These are phyloP conservation scores for Piper betle DNA, from an alignment of 164 flowering plant species.

Conservation along the genomic window DNA sequence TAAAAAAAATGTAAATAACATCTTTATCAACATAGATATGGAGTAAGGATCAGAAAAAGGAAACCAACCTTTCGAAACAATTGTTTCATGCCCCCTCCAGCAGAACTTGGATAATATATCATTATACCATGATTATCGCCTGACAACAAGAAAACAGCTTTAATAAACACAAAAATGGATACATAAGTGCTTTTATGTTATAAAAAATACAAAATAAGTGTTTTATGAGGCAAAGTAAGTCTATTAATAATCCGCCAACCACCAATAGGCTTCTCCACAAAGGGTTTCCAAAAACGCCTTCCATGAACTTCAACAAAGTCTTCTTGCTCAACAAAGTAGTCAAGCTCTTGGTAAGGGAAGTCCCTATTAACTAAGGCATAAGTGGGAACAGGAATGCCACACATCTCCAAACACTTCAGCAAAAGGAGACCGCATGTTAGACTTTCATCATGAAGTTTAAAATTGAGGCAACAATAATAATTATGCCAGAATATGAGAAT, in stretches of 20 bases:
- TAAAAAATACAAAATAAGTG: neutral
- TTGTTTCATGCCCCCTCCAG: slow-evolving; percentile 99
- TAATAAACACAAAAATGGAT: too few species aligned
- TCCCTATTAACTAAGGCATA: slow-evolving; percentile 94
- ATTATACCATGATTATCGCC: slow-evolving; percentile 96
- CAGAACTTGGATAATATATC: slow-evolving; percentile 98
- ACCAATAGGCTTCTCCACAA: slow-evolving; percentile 96
- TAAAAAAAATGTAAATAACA: too few species aligned
- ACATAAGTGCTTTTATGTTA: too few species aligned
- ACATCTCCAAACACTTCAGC: slow-evolving; percentile 73
- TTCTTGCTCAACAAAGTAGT: slow-evolving; percentile 89
- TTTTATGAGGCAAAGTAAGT: neutral
- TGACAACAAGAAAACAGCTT: slow-evolving; percentile 15
- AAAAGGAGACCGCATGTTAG: slow-evolving; percentile 11
- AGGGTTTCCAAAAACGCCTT: slow-evolving; percentile 95
- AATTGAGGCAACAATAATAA: neutral
- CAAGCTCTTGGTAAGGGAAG: slow-evolving; percentile 67
- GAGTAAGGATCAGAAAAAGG: neutral
- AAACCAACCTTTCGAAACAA: slow-evolving; percentile 79
- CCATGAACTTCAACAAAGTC: slow-evolving; percentile 98
- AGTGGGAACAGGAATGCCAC: slow-evolving; percentile 89
- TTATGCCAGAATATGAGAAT: too few species aligned
- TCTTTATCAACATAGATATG: too few species aligned
- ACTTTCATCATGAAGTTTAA: neutral
- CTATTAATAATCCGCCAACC: slow-evolving; percentile 31